A percentile compares a stretch with the other conserved stretches of the same genome.
Evolutionary conservation across 306 rosid genomes (phyloP).

Genomic region (Malus orientalis): DNA sequence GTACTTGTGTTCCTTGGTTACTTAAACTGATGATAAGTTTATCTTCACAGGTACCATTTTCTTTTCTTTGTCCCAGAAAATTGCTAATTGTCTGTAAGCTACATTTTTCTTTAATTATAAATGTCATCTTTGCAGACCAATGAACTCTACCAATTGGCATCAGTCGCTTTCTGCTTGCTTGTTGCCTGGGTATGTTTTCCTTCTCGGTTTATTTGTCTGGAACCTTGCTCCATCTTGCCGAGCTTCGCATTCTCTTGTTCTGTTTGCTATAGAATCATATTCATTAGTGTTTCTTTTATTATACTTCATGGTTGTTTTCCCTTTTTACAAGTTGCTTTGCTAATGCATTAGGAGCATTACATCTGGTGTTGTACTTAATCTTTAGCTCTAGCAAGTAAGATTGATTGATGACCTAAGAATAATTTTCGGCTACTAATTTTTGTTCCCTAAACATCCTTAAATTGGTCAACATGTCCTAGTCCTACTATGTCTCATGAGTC

Average conservation of each 20-base stretch:
- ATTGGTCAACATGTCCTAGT: background rate
- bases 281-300: background rate
- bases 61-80: conserved; percentile 13
- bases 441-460: background rate
- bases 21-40: conserved; percentile 91
- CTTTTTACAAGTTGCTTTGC: background rate
- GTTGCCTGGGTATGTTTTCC: conserved; percentile 88
- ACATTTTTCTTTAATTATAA: background rate
- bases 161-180: conserved; percentile 96
- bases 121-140: conserved; percentile 67
- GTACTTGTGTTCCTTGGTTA: conserved; percentile 84
- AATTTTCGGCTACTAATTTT: background rate
- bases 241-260: background rate
- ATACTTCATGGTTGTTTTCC: background rate
- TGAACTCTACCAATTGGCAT: conserved; percentile 94
- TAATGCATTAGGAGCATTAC: background rate
- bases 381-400: background rate
- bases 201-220: background rate
- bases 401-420: background rate
- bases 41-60: conserved; percentile 77
- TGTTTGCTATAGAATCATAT: background rate
- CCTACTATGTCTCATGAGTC: background rate
- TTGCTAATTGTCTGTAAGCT: background rate
- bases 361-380: background rate
- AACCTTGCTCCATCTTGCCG: background rate